A percentile compares a stretch with the other conserved stretches of the same genome.
These are phyloP conservation scores for Verticillium albo-atrum DNA, from an alignment of 2,329 filamentous ascomycete genomes.

Conservation along the genomic window DNA sequence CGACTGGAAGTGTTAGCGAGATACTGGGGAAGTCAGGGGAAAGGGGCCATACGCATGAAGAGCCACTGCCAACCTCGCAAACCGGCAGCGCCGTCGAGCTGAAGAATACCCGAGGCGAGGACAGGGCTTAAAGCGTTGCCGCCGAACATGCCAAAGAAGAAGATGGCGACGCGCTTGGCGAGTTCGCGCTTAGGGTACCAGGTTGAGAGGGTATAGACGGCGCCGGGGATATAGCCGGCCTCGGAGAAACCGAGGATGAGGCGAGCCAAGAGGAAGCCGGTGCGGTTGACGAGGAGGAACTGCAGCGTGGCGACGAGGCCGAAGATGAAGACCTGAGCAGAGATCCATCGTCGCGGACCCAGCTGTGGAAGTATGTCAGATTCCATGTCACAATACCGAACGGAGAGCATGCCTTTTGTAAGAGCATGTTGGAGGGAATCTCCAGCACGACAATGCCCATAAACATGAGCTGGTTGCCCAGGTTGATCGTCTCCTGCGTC, in stretches of 20 bases:
- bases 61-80: conserved; percentile 47
- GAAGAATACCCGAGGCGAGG: conserved; percentile 42
- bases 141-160: conserved; percentile 51
- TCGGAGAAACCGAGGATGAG: conserved; percentile 42
- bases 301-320: conserved; percentile 41
- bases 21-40: neutral
- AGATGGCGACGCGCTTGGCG: conserved; percentile 40
- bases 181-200: conserved; percentile 45
- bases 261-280: conserved; percentile 39
- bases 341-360: conserved; percentile 43
- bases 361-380: conserved; percentile 19
- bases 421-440: conserved; percentile 46
- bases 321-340: conserved; percentile 42
- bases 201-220: conserved; percentile 45
- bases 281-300: conserved; percentile 33
- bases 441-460: conserved; percentile 44
- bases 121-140: conserved; percentile 44
- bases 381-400: neutral
- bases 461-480: conserved; percentile 51
- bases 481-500: conserved; percentile 41
- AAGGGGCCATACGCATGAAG: conserved; percentile 33
- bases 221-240: conserved; percentile 47
- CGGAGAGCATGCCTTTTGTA: conserved; percentile 21
- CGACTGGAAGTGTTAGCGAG: conserved; percentile 23
- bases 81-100: conserved; percentile 32